Evolutionary conservation across 1,284 basidiomycete species (phyloP), one percentile per base, ranked within the genome.

Genomic region (Sparassis latifolia): DNA sequence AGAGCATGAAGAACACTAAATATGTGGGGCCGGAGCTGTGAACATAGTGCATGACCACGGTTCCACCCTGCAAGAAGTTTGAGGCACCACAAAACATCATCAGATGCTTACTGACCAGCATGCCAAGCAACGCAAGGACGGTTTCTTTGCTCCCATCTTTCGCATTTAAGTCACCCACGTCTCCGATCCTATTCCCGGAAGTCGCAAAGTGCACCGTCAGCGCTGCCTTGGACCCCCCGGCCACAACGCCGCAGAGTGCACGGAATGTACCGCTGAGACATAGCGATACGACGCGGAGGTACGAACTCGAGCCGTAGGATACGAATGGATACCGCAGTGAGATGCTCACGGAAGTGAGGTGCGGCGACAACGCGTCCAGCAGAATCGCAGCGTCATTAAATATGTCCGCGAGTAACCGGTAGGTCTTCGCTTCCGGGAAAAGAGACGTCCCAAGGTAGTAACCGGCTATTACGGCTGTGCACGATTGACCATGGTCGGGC

Each of bases 71-170:
- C 7, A 28, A 37, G 6, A 20, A 20, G 20, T 20, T 20, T 20
- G 20, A 20, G 20, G 20, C 20, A 20, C 20, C 20, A 20, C 20
- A 20, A 20, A 20, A 20, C 31, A 31, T 12, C 31, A 48, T 7
- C 12, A 32, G 3, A 9, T 4, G n/a, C 30, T 42, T 47, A 37
- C 81, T 62, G 51, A 84, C 84, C 62, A 86, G 58, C 77, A 85
- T 82, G 27, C 84, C 84, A 2, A 79, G 58, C 28, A 86, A 72
- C 0, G 79, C 79, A 4, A 86, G 67, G 0, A 85, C 77, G 0
- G 84, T 86, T 62, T 86, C 83, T 57, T 82, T 82, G 62, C 83
- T 85, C 0, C 78, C 74, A 54, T 84, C 82, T 61, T 87, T 87
- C 1, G 84, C 84, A 52, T 79, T 85, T 37, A 86, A 66, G 56